A percentile compares a stretch with the other conserved stretches of the same genome.
Conservation (phyloP, 148 eudicot genomes). For the Heliosperma pusillum region DNA sequence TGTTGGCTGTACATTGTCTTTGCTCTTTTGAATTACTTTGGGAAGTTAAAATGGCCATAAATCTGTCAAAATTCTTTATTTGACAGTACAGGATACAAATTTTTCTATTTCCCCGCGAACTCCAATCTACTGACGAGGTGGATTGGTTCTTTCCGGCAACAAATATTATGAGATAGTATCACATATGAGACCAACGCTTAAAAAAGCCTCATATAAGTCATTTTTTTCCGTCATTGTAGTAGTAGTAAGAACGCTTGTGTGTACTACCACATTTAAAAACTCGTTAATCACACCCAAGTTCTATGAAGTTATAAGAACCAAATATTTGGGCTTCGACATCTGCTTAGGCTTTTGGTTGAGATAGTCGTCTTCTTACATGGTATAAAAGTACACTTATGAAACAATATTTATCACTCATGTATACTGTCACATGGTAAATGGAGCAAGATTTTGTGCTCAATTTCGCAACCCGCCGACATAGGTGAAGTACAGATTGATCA, state of each 20-base stretch:
- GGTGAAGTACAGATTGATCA: neutral
- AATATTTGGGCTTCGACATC: no score
- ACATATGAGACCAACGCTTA: neutral
- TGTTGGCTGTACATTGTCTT: neutral
- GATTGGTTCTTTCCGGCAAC: neutral
- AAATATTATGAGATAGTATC: neutral
- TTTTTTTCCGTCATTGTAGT: no score
- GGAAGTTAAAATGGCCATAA: neutral
- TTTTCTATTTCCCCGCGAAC: no score
- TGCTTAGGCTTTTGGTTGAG: no score
- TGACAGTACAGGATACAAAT: no score
- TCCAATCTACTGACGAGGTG: no score
- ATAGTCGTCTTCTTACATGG: no score
- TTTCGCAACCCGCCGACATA: neutral
- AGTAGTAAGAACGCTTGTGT: neutral
- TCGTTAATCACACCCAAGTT: no score
- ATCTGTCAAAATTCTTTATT: no score
- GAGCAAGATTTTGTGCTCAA: neutral
- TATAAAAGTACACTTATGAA: neutral
- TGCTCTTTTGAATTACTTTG: neutral
- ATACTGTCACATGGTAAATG: neutral
- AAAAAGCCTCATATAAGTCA: neutral
- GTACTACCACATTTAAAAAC: neutral
- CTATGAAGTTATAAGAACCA: no score
- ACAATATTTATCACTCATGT: neutral